These are phyloP conservation scores for Aureobasidium mangrovei DNA, from an alignment of 2,329 filamentous ascomycete genomes.

Conservation along the genomic window DNA sequence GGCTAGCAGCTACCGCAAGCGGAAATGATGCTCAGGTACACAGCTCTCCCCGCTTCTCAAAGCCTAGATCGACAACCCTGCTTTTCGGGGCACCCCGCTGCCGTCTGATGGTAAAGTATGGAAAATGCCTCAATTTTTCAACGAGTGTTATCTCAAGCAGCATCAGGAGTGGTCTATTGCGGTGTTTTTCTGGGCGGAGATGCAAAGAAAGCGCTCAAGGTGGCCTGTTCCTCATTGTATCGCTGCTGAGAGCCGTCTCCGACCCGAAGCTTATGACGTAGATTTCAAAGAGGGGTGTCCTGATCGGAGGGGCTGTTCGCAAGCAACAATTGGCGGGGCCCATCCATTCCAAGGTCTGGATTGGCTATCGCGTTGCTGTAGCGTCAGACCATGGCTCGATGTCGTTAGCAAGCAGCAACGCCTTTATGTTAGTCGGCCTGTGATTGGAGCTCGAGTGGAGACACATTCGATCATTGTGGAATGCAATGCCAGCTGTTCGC, in stretches of 20 bases:
- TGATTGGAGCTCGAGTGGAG: not conserved
- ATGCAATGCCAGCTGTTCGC: slow-evolving; percentile 2
- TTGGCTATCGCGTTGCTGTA: slow-evolving; percentile 5
- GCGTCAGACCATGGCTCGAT: slow-evolving; percentile 10
- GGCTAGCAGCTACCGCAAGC: slow-evolving; percentile 7
- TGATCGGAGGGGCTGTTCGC: slow-evolving; percentile 3
- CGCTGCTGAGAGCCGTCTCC: not conserved
- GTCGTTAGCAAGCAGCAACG: slow-evolving; percentile 11
- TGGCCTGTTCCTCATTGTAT: not conserved
- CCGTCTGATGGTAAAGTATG: not conserved
- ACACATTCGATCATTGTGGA: slow-evolving; percentile 10
- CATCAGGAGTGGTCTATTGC: no score
- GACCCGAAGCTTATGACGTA: not conserved
- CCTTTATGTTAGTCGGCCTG: slow-evolving; percentile 6
- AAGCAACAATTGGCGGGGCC: slow-evolving; percentile 12
- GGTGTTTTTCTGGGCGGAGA: no score
- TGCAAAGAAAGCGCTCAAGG: no score
- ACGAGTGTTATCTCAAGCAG: no score
- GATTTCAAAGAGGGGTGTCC: not conserved
- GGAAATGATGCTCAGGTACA: slow-evolving; percentile 10
- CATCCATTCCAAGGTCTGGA: slow-evolving; percentile 7
- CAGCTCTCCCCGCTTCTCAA: slow-evolving; percentile 6
- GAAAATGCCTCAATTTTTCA: no score
- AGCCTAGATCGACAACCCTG: not conserved
- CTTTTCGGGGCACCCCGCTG: not conserved